Evolutionary conservation across 2,329 filamentous ascomycete genomes (phyloP).

Genomic region (Aspergillus aculeatinus): DNA sequence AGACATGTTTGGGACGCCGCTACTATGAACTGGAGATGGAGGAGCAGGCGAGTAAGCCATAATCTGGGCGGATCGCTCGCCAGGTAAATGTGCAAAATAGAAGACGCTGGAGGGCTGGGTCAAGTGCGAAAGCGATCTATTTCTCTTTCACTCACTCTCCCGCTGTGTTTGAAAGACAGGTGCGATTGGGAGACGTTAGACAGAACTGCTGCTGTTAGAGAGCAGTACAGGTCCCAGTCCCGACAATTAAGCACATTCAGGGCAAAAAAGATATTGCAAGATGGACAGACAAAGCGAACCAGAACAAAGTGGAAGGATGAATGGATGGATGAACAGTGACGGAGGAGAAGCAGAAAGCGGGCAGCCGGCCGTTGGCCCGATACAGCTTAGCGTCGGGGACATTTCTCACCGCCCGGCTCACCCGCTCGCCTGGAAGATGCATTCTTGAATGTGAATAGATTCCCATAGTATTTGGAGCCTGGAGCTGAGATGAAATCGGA

Average conservation of each 20-base stretch:
- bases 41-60: constrained; percentile 45
- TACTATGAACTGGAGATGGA: constrained; percentile 29
- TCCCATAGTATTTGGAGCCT: no score
- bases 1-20: constrained; percentile 18
- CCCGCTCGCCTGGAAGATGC: not conserved
- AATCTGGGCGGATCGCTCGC: constrained; percentile 11
- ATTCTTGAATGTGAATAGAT: no score
- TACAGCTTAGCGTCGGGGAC: constrained; percentile 22
- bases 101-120: constrained; percentile 5
- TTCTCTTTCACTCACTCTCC: not conserved
- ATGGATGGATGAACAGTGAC: constrained; percentile 9
- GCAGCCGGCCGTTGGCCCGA: constrained; percentile 18
- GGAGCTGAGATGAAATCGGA: no score
- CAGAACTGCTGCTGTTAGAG: not conserved
- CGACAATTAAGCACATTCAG: constrained; percentile 5
- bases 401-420: constrained; percentile 16
- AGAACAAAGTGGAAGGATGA: not conserved
- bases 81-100: constrained; percentile 6
- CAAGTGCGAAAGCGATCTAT: not conserved
- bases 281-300: constrained; percentile 18
- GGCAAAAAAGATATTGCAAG: constrained; percentile 1
- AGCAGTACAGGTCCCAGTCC: not conserved
- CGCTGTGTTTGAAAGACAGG: not conserved
- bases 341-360: constrained; percentile 22
- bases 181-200: not conserved